These are phyloP conservation scores for Colletotrichum lindemuthianum DNA, from an alignment of 2,329 filamentous ascomycete genomes.

Conservation along the genomic window DNA sequence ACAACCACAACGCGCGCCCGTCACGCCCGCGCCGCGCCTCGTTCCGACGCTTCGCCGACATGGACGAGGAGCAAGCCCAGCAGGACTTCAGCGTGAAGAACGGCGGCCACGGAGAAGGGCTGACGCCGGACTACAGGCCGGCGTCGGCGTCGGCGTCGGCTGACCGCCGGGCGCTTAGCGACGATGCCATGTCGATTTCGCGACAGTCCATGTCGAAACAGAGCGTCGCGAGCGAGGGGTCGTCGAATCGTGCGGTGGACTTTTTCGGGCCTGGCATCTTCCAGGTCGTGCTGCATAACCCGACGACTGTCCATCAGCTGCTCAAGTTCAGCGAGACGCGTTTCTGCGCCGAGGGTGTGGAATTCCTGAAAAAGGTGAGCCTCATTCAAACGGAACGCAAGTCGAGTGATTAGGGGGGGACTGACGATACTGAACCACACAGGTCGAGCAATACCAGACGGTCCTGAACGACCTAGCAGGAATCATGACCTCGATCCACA, in stretches of 20 bases:
- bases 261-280: slow-evolving; percentile 63
- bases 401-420: slow-evolving; percentile 40
- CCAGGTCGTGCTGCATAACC: slow-evolving; percentile 60
- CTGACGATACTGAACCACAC: not conserved
- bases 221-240: slow-evolving; percentile 20
- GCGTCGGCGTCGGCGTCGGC: not conserved
- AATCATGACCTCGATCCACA: slow-evolving; percentile 49
- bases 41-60: not conserved
- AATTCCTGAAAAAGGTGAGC: slow-evolving; percentile 61
- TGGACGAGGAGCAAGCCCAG: slow-evolving; percentile 4
- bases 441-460: slow-evolving; percentile 55
- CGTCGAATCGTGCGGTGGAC: slow-evolving; percentile 47
- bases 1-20: not conserved
- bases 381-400: not conserved
- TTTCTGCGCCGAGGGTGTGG: slow-evolving; percentile 61
- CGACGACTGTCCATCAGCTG: slow-evolving; percentile 57
- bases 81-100: slow-evolving; percentile 15
- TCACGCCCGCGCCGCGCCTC: slow-evolving; percentile 2
- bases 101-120: not conserved
- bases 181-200: slow-evolving; percentile 28
- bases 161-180: slow-evolving; percentile 3
- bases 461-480: slow-evolving; percentile 50
- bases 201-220: slow-evolving; percentile 29
- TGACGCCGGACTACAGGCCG: slow-evolving; percentile 18
- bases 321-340: slow-evolving; percentile 57